Evolutionary conservation across 345 rosid genomes (phyloP).

Genomic region (Corymbia maculata): DNA sequence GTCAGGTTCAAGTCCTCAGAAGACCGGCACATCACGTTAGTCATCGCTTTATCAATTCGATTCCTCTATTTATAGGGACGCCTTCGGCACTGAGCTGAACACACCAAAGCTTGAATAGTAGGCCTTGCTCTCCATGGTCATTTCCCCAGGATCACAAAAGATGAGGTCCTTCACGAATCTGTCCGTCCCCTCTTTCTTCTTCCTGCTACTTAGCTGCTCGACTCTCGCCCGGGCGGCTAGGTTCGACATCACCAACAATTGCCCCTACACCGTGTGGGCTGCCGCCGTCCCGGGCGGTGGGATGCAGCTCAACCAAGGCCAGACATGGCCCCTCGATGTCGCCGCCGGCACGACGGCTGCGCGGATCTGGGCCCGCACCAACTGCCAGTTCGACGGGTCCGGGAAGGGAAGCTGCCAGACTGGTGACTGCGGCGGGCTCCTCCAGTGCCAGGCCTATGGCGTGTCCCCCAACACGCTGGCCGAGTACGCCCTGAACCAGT

Average conservation of each 20-base stretch:
- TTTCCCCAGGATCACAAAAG: neutral
- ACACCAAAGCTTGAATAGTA: neutral
- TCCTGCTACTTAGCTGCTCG: neutral
- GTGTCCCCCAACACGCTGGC: slow-evolving; percentile 15
- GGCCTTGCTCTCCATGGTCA: neutral
- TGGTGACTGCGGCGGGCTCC: slow-evolving; percentile 17
- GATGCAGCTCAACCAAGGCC: slow-evolving; percentile 2
- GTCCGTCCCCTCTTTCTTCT: neutral
- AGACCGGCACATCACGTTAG: neutral
- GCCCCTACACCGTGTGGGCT: slow-evolving; percentile 20
- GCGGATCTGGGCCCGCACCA: slow-evolving; percentile 22
- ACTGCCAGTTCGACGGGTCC: slow-evolving; percentile 11
- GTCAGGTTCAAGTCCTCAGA: neutral
- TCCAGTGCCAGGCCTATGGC: slow-evolving; percentile 11
- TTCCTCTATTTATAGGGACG: neutral
- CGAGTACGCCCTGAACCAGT: slow-evolving; percentile 21
- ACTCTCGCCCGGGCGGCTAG: neutral
- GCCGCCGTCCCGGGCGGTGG: slow-evolving; percentile 20
- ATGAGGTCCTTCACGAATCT: neutral
- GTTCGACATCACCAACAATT: slow-evolving; percentile 8
- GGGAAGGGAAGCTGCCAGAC: slow-evolving; percentile 19
- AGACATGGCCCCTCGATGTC: slow-evolving; percentile 12
- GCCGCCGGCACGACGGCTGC: neutral
- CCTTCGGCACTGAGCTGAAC: neutral
- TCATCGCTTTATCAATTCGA: neutral